Base-by-base conservation (phyloP, 2,329 filamentous ascomycete genomes). In the Dactylonectria estremocensis region DNA sequence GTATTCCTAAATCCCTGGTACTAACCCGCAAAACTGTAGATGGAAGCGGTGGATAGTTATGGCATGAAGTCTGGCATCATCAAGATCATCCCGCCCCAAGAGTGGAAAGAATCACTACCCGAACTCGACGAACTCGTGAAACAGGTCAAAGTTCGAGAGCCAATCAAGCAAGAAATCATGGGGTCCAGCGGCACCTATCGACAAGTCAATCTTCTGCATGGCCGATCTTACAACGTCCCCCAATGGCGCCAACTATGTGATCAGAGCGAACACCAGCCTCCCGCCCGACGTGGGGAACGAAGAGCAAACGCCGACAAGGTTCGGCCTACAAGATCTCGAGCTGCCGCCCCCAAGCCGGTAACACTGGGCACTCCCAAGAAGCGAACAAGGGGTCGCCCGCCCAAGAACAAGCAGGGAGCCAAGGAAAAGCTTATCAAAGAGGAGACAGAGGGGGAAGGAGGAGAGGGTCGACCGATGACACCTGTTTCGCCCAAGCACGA, bases 11-110 rank as follows among this genome's bases (percentile, higher is more conserved):
- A 35, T 50, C 18, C 24, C 37, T 31, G 61, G 45, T 70, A 67
- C 79, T 81, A 69, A 81, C 78, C 64, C 60, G 62, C 72, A 56
- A 45, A 7, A 50, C 55, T 49, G 18, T 66, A 92, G 89, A 91
- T 92, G 87, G 90, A 91, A 78, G 95, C 94, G 81, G 90, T 99
- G 69, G 94, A 99, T 80, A 90, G 91, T 72, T 97, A 97, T 80
- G 96, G 96, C 76, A 99, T 99, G 96, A 94, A 94, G 82, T 96
- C 95, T 22, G 96, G 96, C 40, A 98, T 99, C 75, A 91, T 98
- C 78, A 98, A 99, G 83, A 92, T 99, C 66, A 92, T 98, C 60
- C 95, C 96, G 31, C 96, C 96, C 1, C 84, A 92, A 76, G 95
- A 98, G 89, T 99, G 96, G 96, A 96, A 89, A 81, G 90, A 95